Evolutionary conservation across 805 yeast genomes (phyloP).

Genomic region (Wickerhamiella lipophila): DNA sequence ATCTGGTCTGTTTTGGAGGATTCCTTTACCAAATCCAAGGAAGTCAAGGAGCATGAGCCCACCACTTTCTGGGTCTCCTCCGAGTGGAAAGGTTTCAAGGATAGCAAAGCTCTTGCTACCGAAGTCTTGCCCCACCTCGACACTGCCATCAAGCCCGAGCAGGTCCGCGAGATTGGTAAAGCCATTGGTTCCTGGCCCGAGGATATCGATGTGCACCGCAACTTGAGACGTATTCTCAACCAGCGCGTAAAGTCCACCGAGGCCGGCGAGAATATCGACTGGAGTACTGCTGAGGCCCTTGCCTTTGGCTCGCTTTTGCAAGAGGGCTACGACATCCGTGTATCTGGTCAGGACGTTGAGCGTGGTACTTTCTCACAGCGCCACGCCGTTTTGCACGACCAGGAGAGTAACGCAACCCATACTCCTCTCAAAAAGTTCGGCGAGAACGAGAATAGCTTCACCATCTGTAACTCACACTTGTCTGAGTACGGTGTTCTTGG

Average conservation of each 20-base stretch:
- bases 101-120: constrained; percentile 91
- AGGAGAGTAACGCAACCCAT: constrained; percentile 66
- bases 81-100: constrained; percentile 98
- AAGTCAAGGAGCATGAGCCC: constrained; percentile 66
- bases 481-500: constrained; percentile 99
- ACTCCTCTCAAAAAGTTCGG: constrained; percentile 74
- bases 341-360: constrained; percentile 98
- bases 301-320: constrained; percentile 85
- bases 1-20: constrained; percentile 92
- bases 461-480: constrained; percentile 84
- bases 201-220: constrained; percentile 80
- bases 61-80: constrained; percentile 98
- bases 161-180: constrained; percentile 65
- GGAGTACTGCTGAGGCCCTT: constrained; percentile 99
- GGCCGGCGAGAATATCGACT: constrained; percentile 87
- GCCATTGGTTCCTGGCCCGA: constrained; percentile 74
- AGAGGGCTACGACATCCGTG: constrained; percentile 94
- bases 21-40: constrained; percentile 76
- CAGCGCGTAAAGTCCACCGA: constrained; percentile 78
- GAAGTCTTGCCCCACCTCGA: constrained; percentile 94
- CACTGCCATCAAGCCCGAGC: constrained; percentile 67
- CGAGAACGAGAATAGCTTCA: constrained; percentile 74
- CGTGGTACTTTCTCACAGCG: constrained; percentile 99
- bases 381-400: constrained; percentile 97
- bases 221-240: constrained; percentile 85